A percentile compares a stretch with the other conserved stretches of the same genome.
These are phyloP conservation scores for Gossypium longicalyx DNA, from an alignment of 345 rosid species.

Conservation along the genomic window DNA sequence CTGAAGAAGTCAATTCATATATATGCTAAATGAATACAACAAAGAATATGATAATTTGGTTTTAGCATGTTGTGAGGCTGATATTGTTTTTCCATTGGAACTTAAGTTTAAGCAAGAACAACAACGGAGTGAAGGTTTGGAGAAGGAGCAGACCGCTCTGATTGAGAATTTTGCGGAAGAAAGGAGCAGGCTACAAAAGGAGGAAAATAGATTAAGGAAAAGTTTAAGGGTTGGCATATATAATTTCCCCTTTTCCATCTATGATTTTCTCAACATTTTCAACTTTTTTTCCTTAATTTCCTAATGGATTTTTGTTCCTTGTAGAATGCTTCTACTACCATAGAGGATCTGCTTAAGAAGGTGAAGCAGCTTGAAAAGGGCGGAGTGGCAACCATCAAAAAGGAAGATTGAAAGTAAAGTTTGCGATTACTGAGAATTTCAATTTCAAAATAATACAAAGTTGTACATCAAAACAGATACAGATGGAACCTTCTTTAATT, in stretches of 20 bases:
- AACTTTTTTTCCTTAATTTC: not conserved
- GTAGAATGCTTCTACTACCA: constrained; percentile 30
- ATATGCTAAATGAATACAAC: no score
- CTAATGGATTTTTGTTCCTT: not conserved
- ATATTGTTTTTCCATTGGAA: not conserved
- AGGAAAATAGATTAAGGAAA: constrained; percentile 32
- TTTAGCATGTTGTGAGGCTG: not conserved
- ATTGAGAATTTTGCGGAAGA: constrained; percentile 28
- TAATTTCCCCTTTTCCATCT: not conserved
- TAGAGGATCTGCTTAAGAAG: constrained; percentile 24
- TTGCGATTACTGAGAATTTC: not conserved
- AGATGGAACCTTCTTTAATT: no score
- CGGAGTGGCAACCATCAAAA: constrained; percentile 5
- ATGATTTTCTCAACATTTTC: not conserved
- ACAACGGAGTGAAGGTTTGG: constrained; percentile 11
- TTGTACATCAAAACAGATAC: no score
- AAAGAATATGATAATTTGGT: no score
- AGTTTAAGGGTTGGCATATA: constrained; percentile 32
- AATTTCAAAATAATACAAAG: no score
- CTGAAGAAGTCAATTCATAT: no score
- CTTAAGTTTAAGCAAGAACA: constrained; percentile 30
- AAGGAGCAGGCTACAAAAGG: constrained; percentile 21
- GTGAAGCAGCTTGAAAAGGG: constrained; percentile 23
- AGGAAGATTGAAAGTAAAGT: not conserved
- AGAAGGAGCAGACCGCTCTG: constrained; percentile 17